phyloP scores from a whole-genome alignment of 179 eudicot genomes.

The Gypsophila paniculata region DNA sequence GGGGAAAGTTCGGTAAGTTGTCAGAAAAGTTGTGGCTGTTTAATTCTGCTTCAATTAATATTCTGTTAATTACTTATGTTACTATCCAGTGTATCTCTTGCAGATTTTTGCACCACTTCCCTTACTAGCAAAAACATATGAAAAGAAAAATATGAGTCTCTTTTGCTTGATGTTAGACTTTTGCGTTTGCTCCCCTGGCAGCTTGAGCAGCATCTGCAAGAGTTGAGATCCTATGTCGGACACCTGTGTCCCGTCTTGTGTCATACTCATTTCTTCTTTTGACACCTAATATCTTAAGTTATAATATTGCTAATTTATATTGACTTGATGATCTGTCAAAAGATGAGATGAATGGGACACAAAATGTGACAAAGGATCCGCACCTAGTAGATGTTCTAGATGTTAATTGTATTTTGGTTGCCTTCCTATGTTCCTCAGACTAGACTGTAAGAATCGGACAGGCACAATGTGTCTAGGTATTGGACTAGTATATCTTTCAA shows the following conservation, averaged over 20 bases:
- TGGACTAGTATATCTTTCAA: neutral
- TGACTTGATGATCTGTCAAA: too few relatives aligned
- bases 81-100: neutral
- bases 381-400: neutral
- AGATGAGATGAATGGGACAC: too few relatives aligned
- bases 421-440: neutral
- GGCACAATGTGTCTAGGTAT: neutral
- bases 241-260: too few relatives aligned
- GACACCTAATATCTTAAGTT: too few relatives aligned
- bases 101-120: neutral
- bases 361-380: too few relatives aligned
- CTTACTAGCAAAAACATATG: neutral
- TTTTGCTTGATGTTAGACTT: neutral
- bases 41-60: neutral
- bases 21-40: neutral
- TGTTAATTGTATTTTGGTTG: neutral
- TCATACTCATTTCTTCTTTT: too few relatives aligned
- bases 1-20: neutral
- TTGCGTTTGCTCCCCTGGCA: neutral
- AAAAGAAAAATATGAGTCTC: neutral
- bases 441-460: neutral
- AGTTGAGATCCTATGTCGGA: neutral
- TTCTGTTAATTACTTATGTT: neutral
- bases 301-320: too few relatives aligned
- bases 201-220: neutral